phyloP scores from a whole-genome alignment of 495 filamentous ascomycete genomes.

The Lichina pygmaea region DNA sequence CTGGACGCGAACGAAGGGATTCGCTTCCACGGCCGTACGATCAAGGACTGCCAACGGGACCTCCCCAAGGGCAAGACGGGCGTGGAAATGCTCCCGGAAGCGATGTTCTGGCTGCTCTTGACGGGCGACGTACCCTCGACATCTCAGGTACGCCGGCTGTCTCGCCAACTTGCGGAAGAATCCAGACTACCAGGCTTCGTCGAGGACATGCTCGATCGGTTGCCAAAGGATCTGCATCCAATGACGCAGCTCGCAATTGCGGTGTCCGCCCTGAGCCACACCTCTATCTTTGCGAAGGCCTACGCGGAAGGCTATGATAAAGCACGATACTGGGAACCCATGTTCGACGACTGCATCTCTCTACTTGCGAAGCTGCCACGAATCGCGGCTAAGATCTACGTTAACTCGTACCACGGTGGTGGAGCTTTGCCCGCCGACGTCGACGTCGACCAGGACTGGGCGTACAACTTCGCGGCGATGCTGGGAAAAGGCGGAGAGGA shows the following conservation, averaged over 20 bases:
- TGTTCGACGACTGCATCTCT: conserved; percentile 84
- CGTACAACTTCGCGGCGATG: conserved; percentile 93
- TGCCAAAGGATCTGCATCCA: conserved; percentile 71
- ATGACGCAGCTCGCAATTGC: conserved; percentile 96
- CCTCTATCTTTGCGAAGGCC: conserved; percentile 70
- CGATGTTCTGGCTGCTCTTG: conserved; percentile 98
- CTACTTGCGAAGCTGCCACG: conserved; percentile 89
- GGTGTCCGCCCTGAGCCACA: conserved; percentile 79
- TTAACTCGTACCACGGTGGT: conserved; percentile 55
- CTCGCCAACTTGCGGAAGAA: conserved; percentile 66
- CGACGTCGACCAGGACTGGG: conserved; percentile 76
- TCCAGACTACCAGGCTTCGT: conserved; percentile 63
- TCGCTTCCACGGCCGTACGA: conserved; percentile 89
- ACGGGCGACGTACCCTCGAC: conserved; percentile 78
- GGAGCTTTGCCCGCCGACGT: conserved; percentile 50
- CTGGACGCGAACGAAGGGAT: conserved; percentile 94
- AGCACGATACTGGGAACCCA: conserved; percentile 95
- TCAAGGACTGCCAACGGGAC: conserved; percentile 88
- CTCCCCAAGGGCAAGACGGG: conserved; percentile 80
- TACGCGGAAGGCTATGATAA: conserved; percentile 81
- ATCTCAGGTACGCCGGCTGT: conserved; percentile 53
- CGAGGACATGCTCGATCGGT: conserved; percentile 65
- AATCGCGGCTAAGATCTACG: conserved; percentile 92
- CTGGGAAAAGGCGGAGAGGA: conserved; percentile 68
- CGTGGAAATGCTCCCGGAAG: conserved; percentile 96